Base-by-base conservation (phyloP, 768 basidiomycete genomes). In the Tricholoma terreum region DNA sequence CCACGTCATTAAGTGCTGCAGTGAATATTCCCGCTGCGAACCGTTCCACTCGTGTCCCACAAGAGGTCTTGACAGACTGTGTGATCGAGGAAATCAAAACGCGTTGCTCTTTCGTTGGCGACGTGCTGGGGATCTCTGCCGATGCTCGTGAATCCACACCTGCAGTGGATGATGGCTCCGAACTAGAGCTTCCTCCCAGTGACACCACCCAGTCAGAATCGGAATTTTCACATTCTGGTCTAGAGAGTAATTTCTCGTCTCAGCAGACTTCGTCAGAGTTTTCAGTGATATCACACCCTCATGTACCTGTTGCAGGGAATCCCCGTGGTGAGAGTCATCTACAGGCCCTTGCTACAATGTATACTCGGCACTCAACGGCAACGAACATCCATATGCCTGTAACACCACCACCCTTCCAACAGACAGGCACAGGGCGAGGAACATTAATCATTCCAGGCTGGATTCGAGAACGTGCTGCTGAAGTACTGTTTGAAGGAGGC, bases 41-140 rank as follows among this genome's bases (percentile, higher is more conserved):
- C 56, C 83, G 85, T 19, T 73, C 84, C 1, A 84, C 76, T 1
- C 84, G 84, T 1, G 86, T 96, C 1, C 92, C 94, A 1, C 79
- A 83, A 62, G 90, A 90, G 63, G 76, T 96, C 27, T 78, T 98
- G 35, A 88, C 89, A 1, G 90, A 92, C 54, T 72, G 77, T 2
- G 76, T 95, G n/a, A 71, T 97, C 14, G 94, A 98, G 70, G 89
- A 94, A 62, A 86, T 98, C 58, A 92, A 97, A 71, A 89, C 89
- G 2, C 84, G 94, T 3, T 89, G 86, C 56, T 95, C 92, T 68
- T 94, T 97, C 63, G 95, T 98, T 22, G 87, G 90, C 24, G 77
- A 81, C 4, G 69, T 78, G 1, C 74, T 91, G 36, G 82, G 81
- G 49, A 59, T 67, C 8, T 64, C 69, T 6, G 66, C 68, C 27